Evolutionary conservation across 148 eudicot species (phyloP), one percentile per base, ranked within the genome.

Genomic region (Chenopodium quinoa): DNA sequence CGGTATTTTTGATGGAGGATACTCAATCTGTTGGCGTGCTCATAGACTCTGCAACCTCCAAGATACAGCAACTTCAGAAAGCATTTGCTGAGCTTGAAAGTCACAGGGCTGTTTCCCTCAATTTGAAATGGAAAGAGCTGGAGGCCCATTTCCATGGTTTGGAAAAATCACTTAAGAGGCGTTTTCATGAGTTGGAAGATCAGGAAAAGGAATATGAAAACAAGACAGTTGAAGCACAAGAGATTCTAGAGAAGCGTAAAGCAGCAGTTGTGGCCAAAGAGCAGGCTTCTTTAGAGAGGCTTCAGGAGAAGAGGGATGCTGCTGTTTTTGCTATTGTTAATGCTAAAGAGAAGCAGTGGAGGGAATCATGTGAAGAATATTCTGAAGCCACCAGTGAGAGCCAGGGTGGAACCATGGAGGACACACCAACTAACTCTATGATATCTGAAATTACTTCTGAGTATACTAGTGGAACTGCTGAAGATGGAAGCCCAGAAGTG

Each of bases 21-120:
- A 84, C 90, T 73, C 83, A 85, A 68, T 90, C 94, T 81, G 94
- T 90, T 84, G 86, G 92, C 71, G 83, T 82, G 31, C 88, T 94
- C 65, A 81, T 97, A 81, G 97, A 92, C 80, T 92, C 97, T 67
- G 90, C 99, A n/a, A 84, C 93, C 82, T 91, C 99, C 31, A 97
- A 94, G 90, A 91, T 97, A 83, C 96, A 94, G 71, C 99, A 92
- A 82, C 98, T 94, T 83, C 99, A 97, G 90, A 94, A 94, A 86
- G 98, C 99, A 84, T 97, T 97, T 86, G 92, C 98, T 78, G 99
- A 97, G 88, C 98, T 97, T 58, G 97, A 94, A 91, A 92, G 97
- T 84, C 92, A 90, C 80, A 92, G 98, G 50, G 96, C 98, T n/a
- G 81, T 94, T 44, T 89, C 97, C 80, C 90, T 97, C 13, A 97